These are phyloP conservation scores for Linum trigynum DNA, from an alignment of 345 rosid species.

Conservation along the genomic window DNA sequence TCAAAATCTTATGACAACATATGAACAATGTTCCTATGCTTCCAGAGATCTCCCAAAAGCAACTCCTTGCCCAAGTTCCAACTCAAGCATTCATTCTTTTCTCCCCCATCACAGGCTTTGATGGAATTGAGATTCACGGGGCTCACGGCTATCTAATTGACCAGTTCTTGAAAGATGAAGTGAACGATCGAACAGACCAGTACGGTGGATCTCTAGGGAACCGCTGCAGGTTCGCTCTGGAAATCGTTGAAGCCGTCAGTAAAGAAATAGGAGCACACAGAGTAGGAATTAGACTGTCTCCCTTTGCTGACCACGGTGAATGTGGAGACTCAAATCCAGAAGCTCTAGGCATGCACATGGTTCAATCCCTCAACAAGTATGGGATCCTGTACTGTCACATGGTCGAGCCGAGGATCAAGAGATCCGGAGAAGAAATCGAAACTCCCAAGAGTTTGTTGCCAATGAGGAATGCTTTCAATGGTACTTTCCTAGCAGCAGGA, in stretches of 20 bases:
- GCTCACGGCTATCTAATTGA: conserved; percentile 2
- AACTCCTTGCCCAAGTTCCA: too few relatives aligned
- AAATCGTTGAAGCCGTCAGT: background rate
- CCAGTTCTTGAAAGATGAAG: background rate
- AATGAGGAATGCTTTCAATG: too few relatives aligned
- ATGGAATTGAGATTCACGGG: conserved; percentile 1
- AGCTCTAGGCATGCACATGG: conserved; percentile 1
- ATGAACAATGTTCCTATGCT: too few relatives aligned
- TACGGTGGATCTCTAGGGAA: background rate
- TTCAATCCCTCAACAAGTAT: background rate
- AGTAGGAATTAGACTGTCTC: background rate
- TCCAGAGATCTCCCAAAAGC: too few relatives aligned
- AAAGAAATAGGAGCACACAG: background rate
- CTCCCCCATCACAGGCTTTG: background rate
- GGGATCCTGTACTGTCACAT: background rate
- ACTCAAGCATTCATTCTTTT: too few relatives aligned
- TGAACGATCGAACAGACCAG: background rate
- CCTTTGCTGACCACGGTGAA: background rate
- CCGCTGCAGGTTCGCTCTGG: background rate
- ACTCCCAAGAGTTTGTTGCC: too few relatives aligned
- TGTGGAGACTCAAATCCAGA: background rate
- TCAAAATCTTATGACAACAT: too few relatives aligned
- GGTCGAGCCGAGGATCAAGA: background rate
- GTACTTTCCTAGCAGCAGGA: background rate
- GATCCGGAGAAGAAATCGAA: too few relatives aligned